Conservation (phyloP, 768 basidiomycete species). For the Tulasnella sp. region DNA sequence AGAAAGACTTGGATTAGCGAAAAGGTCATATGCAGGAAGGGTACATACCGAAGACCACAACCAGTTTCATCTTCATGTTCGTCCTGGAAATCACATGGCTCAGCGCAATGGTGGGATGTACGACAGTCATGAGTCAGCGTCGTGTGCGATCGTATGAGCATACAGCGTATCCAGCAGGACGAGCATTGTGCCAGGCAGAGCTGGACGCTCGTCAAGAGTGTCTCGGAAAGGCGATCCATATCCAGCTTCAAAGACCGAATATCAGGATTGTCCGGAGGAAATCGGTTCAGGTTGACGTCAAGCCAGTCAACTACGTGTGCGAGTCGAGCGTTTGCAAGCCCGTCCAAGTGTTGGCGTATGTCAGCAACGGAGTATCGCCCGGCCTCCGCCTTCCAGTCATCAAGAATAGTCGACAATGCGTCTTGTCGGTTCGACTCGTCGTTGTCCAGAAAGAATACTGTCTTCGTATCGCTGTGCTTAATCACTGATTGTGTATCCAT, state of each 20-base stretch:
- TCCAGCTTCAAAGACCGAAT: background rate
- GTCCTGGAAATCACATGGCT: background rate
- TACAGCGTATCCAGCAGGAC: slow-evolving; percentile 2
- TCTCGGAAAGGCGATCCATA: background rate
- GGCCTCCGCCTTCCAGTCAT: slow-evolving; percentile 18
- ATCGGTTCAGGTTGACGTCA: slow-evolving; percentile 35
- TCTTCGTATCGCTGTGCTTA: slow-evolving; percentile 28
- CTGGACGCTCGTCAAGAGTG: background rate
- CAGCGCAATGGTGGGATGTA: slow-evolving; percentile 7
- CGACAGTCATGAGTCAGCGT: background rate
- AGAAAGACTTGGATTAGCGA: background rate
- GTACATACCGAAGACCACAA: background rate
- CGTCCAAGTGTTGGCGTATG: slow-evolving; percentile 31
- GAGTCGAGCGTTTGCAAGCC: slow-evolving; percentile 33
- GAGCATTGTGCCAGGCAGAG: background rate
- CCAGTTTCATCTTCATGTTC: background rate
- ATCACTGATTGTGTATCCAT: slow-evolving; percentile 38
- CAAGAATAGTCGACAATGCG: background rate
- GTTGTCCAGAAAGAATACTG: slow-evolving; percentile 27
- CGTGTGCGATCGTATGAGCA: background rate
- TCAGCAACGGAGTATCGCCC: slow-evolving; percentile 34
- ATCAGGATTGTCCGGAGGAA: slow-evolving; percentile 25
- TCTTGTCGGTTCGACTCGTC: slow-evolving; percentile 13
- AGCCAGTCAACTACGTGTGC: slow-evolving; percentile 42
- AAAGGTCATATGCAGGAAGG: background rate